Percentiles rank a stretch among this genome's conserved stretches.
phyloP scores from a whole-genome alignment of 2,329 filamentous ascomycete species.

The Colletotrichum filicis region DNA sequence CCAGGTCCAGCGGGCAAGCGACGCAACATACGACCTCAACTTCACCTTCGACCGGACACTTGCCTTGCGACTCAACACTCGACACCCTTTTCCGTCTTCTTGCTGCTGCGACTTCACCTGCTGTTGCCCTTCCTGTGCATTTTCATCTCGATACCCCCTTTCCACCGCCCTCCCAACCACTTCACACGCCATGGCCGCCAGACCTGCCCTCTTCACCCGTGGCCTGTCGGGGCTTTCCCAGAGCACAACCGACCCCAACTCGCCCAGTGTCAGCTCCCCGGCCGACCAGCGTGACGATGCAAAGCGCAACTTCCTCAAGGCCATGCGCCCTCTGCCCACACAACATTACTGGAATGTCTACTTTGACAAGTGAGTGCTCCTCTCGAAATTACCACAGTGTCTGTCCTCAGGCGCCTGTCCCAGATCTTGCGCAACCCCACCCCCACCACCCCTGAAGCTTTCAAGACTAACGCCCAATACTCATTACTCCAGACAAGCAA shows the following conservation, averaged over 20 bases:
- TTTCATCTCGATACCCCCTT: neutral
- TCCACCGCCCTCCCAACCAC: neutral
- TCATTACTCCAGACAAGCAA: conserved; percentile 49
- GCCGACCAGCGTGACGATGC: conserved; percentile 80
- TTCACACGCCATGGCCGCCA: conserved; percentile 61
- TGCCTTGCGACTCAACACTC: conserved; percentile 11
- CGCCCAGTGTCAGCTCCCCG: conserved; percentile 71
- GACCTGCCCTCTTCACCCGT: conserved; percentile 70
- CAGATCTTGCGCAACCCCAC: neutral
- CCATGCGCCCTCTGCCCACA: conserved; percentile 77
- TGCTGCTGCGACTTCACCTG: neutral
- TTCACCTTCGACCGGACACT: conserved; percentile 9
- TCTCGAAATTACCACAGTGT: neutral
- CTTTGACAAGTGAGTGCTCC: conserved; percentile 65
- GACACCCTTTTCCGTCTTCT: conserved; percentile 13
- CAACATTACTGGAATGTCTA: conserved; percentile 85
- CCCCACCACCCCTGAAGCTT: neutral
- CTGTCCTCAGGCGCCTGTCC: neutral
- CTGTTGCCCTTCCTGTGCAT: conserved; percentile 14
- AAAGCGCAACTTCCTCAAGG: conserved; percentile 85
- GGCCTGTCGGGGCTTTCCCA: conserved; percentile 72
- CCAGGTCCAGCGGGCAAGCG: conserved; percentile 5
- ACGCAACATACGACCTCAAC: conserved; percentile 17
- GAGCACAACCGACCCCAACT: conserved; percentile 65
- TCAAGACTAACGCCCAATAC: neutral